Evolutionary conservation across 306 rosid species (phyloP).

Genomic region (Dicorynia guianensis): DNA sequence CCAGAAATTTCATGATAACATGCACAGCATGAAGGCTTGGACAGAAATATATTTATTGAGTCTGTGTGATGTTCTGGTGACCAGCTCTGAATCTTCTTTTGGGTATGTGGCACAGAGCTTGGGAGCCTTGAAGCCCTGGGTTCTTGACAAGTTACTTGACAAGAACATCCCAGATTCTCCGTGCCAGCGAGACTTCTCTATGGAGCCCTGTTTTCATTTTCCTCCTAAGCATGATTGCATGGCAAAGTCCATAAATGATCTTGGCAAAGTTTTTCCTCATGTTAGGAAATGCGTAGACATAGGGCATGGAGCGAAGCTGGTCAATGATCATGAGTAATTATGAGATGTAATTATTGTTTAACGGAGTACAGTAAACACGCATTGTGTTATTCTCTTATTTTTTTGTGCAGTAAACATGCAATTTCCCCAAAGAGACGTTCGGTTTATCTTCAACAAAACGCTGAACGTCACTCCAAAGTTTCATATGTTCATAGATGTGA

Average conservation of each 20-base stretch:
- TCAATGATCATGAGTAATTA: neutral
- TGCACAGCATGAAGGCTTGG: conserved; percentile 56
- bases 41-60: conserved; percentile 53
- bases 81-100: conserved; percentile 57
- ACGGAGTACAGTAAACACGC: neutral
- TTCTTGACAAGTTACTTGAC: conserved; percentile 53
- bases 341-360: too few relatives aligned
- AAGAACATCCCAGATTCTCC: conserved; percentile 44
- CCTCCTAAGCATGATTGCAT: conserved; percentile 58
- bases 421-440: too few relatives aligned
- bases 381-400: neutral
- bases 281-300: conserved; percentile 55
- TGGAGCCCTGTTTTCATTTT: conserved; percentile 59
- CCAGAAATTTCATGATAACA: conserved; percentile 51
- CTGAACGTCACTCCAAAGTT: too few relatives aligned
- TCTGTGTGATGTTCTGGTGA: conserved; percentile 52
- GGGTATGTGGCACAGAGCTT: conserved; percentile 64
- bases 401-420: too few relatives aligned
- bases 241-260: conserved; percentile 38
- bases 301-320: conserved; percentile 57
- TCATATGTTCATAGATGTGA: too few relatives aligned
- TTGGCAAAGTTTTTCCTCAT: conserved; percentile 48
- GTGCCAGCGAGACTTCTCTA: conserved; percentile 52
- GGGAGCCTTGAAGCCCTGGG: conserved; percentile 54
- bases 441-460: too few relatives aligned